Conservation (phyloP, 164 flowering plant species). For the Vitis amurensis region DNA sequence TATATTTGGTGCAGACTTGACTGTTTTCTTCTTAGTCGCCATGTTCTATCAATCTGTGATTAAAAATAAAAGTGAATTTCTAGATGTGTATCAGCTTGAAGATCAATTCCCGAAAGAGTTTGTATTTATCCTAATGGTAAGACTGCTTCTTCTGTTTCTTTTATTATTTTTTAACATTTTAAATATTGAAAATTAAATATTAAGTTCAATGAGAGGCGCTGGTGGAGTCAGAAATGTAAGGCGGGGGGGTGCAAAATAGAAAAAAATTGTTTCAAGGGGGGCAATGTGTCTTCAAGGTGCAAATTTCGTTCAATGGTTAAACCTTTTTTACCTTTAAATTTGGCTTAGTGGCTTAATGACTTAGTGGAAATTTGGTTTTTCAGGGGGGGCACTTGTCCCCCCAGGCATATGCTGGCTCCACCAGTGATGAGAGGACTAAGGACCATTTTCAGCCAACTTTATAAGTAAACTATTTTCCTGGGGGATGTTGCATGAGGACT, state of each 20-base stretch:
- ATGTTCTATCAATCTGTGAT: conserved; percentile 88
- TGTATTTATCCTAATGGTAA: conserved; percentile 85
- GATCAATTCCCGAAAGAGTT: conserved; percentile 97
- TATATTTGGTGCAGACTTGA: conserved; percentile 86
- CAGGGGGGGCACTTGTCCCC: too few relatives aligned
- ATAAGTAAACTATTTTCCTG: neutral
- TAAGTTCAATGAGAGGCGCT: neutral
- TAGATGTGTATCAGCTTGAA: conserved; percentile 96
- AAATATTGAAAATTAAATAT: too few relatives aligned
- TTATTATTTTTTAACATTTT: neutral
- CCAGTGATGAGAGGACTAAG: neutral
- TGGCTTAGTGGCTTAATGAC: too few relatives aligned
- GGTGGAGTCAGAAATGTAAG: too few relatives aligned
- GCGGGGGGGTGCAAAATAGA: too few relatives aligned
- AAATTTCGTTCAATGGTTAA: too few relatives aligned
- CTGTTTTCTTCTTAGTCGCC: conserved; percentile 88
- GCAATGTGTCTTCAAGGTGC: too few relatives aligned
- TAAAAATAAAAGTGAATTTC: conserved; percentile 81
- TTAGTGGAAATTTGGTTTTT: too few relatives aligned
- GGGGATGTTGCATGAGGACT: neutral
- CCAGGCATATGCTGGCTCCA: too few relatives aligned
- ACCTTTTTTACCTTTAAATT: too few relatives aligned
- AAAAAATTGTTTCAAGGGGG: too few relatives aligned
- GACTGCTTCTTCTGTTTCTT: conserved; percentile 3
- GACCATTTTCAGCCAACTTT: neutral